Percentiles rank a stretch among this genome's conserved stretches.
Conservation (phyloP, 768 basidiomycete genomes). For the Tricholoma saponaceum region DNA sequence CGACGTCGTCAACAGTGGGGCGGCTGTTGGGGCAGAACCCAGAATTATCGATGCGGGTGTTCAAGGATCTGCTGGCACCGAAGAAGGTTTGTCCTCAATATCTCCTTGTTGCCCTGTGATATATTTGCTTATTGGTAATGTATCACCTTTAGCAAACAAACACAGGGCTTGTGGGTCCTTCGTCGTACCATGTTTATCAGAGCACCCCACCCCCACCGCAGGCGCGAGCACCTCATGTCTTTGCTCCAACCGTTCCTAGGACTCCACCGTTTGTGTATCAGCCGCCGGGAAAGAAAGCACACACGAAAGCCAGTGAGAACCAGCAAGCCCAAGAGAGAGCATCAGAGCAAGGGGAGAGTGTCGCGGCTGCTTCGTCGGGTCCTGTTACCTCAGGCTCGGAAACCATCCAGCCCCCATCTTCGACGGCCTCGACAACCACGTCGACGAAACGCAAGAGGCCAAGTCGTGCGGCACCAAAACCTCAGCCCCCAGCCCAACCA, state of each 20-base stretch:
- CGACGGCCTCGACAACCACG: not conserved
- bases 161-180: constrained; percentile 5
- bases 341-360: not conserved
- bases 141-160: constrained; percentile 3
- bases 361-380: not conserved
- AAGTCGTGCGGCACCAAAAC: not conserved
- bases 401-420: not conserved
- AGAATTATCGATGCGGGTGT: constrained; percentile 13
- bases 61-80: constrained; percentile 10
- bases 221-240: not conserved
- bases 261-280: constrained; percentile 16
- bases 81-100: not conserved
- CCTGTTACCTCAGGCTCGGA: not conserved
- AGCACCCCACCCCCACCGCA: not conserved
- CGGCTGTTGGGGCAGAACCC: constrained; percentile 13
- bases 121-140: not conserved
- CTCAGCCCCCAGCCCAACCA: not conserved
- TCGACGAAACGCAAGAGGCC: constrained; percentile 2
- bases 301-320: not conserved
- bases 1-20: constrained; percentile 9
- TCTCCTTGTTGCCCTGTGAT: not conserved
- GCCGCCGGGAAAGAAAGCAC: constrained; percentile 9
- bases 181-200: constrained; percentile 10
- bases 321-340: not conserved
- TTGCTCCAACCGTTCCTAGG: constrained; percentile 8